Evolutionary conservation across 2,329 filamentous ascomycete genomes (phyloP).

Genomic region (Fusarium sp.): DNA sequence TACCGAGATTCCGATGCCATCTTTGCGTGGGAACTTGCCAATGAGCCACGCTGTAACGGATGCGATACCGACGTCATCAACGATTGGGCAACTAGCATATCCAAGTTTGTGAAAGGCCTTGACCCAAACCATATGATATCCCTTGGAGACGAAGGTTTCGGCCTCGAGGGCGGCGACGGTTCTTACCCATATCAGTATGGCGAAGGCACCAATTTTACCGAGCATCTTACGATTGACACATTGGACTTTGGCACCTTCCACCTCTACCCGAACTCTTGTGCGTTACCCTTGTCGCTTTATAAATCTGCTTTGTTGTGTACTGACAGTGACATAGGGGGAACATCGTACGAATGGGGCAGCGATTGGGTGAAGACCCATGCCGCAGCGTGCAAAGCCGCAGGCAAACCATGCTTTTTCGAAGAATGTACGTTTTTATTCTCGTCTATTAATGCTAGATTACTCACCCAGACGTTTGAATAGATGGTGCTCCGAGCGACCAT

Average conservation of each 20-base stretch:
- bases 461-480: no score
- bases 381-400: slow-evolving; percentile 47
- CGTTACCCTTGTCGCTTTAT: slow-evolving; percentile 6
- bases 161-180: slow-evolving; percentile 57
- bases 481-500: not conserved
- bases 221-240: slow-evolving; percentile 65
- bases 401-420: slow-evolving; percentile 53
- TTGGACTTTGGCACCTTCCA: slow-evolving; percentile 63
- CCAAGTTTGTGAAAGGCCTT: slow-evolving; percentile 74
- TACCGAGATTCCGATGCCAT: slow-evolving; percentile 65
- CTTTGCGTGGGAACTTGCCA: slow-evolving; percentile 70
- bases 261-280: slow-evolving; percentile 51
- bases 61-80: slow-evolving; percentile 40
- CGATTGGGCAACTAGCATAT: slow-evolving; percentile 69
- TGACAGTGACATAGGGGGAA: not conserved
- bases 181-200: slow-evolving; percentile 66
- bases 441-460: not conserved
- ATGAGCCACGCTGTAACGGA: slow-evolving; percentile 57
- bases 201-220: slow-evolving; percentile 68
- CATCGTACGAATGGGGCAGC: slow-evolving; percentile 18
- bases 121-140: slow-evolving; percentile 69
- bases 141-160: slow-evolving; percentile 18
- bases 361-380: slow-evolving; percentile 45
- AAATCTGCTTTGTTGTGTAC: not conserved
- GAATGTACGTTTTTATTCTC: slow-evolving; percentile 50